Percentiles rank a stretch among this genome's conserved stretches.
Conservation (phyloP, 192 early-diverging fungal species). For the Mortierella antarctica region DNA sequence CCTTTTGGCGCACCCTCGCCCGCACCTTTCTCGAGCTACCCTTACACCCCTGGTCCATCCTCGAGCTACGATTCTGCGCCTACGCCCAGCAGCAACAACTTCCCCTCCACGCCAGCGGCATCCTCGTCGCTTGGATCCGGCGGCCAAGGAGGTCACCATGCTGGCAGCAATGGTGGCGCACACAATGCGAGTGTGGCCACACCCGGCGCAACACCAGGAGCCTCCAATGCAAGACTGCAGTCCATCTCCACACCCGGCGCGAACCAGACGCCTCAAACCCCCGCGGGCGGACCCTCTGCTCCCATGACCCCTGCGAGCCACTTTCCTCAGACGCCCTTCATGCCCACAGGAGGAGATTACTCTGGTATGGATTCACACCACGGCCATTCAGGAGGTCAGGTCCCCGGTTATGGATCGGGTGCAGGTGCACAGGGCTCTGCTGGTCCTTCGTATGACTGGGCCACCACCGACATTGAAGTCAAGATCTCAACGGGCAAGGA, state of each 20-base stretch:
- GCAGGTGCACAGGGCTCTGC: slow-evolving; percentile 12
- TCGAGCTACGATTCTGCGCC: slow-evolving; percentile 63
- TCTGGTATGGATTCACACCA: slow-evolving; percentile 58
- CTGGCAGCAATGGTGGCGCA: slow-evolving; percentile 21
- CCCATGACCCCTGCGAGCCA: slow-evolving; percentile 61
- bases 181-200: slow-evolving; percentile 40
- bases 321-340: slow-evolving; percentile 58
- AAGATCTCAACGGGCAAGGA: slow-evolving; percentile 30
- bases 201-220: slow-evolving; percentile 45
- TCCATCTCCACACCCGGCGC: slow-evolving; percentile 63
- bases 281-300: slow-evolving; percentile 50
- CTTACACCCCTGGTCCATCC: slow-evolving; percentile 60
- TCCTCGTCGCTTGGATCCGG: slow-evolving; percentile 55
- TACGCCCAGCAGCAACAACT: slow-evolving; percentile 57
- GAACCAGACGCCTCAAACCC: slow-evolving; percentile 56
- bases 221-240: slow-evolving; percentile 40
- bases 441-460: slow-evolving; percentile 57
- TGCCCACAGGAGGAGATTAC: slow-evolving; percentile 63
- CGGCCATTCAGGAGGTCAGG: slow-evolving; percentile 56
- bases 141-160: slow-evolving; percentile 3
- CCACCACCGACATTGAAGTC: slow-evolving; percentile 68
- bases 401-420: slow-evolving; percentile 50
- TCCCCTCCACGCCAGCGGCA: slow-evolving; percentile 67
- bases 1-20: slow-evolving; percentile 58
- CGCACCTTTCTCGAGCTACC: slow-evolving; percentile 59